Conservation (phyloP, 2,329 filamentous ascomycete genomes). For the Colletotrichum karsti region DNA sequence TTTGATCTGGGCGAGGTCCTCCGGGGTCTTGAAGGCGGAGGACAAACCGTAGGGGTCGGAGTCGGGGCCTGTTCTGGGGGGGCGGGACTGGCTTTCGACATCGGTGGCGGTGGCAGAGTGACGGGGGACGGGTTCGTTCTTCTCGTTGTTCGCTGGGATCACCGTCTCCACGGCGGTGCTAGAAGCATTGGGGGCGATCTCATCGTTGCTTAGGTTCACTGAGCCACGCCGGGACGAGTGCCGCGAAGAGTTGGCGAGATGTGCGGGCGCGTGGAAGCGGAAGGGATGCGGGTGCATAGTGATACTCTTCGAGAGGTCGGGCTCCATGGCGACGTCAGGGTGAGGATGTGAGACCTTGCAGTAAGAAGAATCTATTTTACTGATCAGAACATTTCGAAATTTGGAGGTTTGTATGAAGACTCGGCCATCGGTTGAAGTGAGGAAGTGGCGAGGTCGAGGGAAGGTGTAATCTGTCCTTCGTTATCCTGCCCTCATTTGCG, state of each 20-base stretch:
- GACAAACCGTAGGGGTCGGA: constrained; percentile 87
- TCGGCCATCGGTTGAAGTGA: too few relatives aligned
- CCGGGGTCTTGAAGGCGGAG: constrained; percentile 77
- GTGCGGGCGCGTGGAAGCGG: constrained; percentile 42
- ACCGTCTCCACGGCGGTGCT: constrained; percentile 55
- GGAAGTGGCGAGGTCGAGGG: background rate
- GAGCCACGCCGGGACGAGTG: background rate
- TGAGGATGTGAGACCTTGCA: background rate
- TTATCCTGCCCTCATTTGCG: background rate
- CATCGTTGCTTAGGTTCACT: constrained; percentile 32
- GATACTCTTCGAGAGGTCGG: constrained; percentile 36
- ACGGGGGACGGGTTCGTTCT: constrained; percentile 50
- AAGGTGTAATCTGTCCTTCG: background rate
- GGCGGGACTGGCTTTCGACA: constrained; percentile 65
- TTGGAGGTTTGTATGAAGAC: too few relatives aligned
- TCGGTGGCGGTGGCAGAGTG: constrained; percentile 50
- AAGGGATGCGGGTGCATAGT: constrained; percentile 56
- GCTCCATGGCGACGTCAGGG: background rate
- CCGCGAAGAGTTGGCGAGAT: constrained; percentile 34
- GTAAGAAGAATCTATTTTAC: background rate
- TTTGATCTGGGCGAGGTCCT: constrained; percentile 79
- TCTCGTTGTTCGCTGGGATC: constrained; percentile 37
- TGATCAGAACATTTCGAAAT: too few relatives aligned
- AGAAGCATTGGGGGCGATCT: constrained; percentile 37
- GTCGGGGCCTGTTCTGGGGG: constrained; percentile 55